Evolutionary conservation across 1,284 basidiomycete genomes (phyloP), one percentile per base, ranked within the genome.

Genomic region (Vanrija humicola): DNA sequence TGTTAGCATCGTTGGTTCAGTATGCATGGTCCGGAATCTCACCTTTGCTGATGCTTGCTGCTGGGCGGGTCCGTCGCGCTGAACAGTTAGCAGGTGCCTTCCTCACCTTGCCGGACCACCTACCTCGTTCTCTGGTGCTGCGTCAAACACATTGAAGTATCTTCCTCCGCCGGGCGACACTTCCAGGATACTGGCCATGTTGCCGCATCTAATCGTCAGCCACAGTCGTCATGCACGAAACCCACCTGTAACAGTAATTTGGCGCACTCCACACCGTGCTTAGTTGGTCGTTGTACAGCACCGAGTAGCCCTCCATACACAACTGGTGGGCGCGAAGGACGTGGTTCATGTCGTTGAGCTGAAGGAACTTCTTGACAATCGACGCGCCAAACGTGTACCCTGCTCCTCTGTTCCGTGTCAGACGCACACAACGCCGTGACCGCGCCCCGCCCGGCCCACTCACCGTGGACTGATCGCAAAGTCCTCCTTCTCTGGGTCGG

Each of bases 181-280:
- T 78, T 98, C 95, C 51, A 98, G 79, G 63, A 98, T 97, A 65
- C 88, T 91, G 14, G 96, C 96, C 63, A 90, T 89, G 77, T 99
- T 99, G 34, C 96, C 96, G 69, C 96, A 98, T 43, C 95, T 87
- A 76, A 34, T 34, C 1, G 38, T 40, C 28, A 39, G 43, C 14
- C 19, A 12, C 6, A 10, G 26, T 23, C 7, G 6, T 16, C 34
- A 15, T 7, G 14, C 6, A 5, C 7, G 3, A 1, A 1, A 64
- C 73, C 56, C 45, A 77, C 74, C 74, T 62, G 54, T 77, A 83
- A 63, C 96, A 98, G 73, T 98, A 98, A 74, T 99, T 99, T 18
- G 95, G 95, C 43, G 94, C 96, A 38, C 88, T 91, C 96, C 96
- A 99, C 3, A 99, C 96, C 0, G 96, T 99, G 25, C 90, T 93